A percentile compares a stretch with the other conserved stretches of the same genome.
Conservation (phyloP, 2,329 filamentous ascomycete species). For the Ambrosiella beaveri region DNA sequence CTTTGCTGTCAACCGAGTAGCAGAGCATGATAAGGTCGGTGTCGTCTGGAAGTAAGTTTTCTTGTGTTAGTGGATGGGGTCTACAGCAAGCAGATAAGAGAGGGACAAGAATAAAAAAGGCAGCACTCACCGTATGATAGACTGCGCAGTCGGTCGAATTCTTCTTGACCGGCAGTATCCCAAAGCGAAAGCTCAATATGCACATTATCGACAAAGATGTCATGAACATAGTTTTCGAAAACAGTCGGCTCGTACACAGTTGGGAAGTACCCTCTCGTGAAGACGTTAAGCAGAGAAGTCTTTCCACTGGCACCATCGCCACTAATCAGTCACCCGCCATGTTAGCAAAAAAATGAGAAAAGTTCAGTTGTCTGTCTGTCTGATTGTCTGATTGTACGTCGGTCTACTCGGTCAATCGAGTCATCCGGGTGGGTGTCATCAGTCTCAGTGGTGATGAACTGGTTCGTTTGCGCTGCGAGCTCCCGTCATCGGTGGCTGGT, state of each 20-base stretch:
- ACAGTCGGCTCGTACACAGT: slow-evolving; percentile 97
- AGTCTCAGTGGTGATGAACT: too few species aligned
- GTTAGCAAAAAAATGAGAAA: not conserved
- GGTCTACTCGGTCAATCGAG: too few species aligned
- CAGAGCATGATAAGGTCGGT: slow-evolving; percentile 98
- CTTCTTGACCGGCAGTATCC: slow-evolving; percentile 97
- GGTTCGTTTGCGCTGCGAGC: too few species aligned
- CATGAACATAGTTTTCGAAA: slow-evolving; percentile 98
- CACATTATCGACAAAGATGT: slow-evolving; percentile 94
- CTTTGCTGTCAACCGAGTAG: slow-evolving; percentile 90
- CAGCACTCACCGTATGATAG: slow-evolving; percentile 63
- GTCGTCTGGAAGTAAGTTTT: slow-evolving; percentile 36
- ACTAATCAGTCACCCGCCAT: slow-evolving; percentile 27
- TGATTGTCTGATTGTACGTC: not conserved
- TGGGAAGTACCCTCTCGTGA: slow-evolving; percentile 97
- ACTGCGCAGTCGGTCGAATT: slow-evolving; percentile 90
- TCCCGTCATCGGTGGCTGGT: too few species aligned
- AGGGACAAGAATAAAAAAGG: not conserved
- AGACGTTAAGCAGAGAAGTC: slow-evolving; percentile 92
- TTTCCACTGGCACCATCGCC: slow-evolving; percentile 95
- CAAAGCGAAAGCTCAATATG: slow-evolving; percentile 95
- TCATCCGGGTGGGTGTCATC: too few species aligned
- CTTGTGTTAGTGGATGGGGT: not conserved
- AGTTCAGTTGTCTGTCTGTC: not conserved
- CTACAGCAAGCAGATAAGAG: not conserved